phyloP scores from a whole-genome alignment of 495 filamentous ascomycete species.

The Penicillium herquei region DNA sequence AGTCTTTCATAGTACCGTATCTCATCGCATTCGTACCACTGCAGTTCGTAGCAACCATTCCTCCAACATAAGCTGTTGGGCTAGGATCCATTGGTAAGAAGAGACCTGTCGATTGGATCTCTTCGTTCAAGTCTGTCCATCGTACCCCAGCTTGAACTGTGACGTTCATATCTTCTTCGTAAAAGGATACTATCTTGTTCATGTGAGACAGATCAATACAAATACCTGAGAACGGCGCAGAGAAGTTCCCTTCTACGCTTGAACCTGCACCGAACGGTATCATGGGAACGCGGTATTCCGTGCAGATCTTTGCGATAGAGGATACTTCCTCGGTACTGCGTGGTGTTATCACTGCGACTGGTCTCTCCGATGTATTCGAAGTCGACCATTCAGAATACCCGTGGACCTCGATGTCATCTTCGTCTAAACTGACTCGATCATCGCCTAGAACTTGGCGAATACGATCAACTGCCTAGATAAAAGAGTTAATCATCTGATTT shows the following conservation, averaged over 20 bases:
- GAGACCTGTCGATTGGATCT: slow-evolving; percentile 70
- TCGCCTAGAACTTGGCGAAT: slow-evolving; percentile 7
- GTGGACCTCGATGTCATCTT: slow-evolving; percentile 75
- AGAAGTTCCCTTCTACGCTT: slow-evolving; percentile 86
- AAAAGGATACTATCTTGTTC: slow-evolving; percentile 75
- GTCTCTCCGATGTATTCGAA: slow-evolving; percentile 71
- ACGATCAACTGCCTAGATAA: slow-evolving; percentile 7
- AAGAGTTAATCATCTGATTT: not conserved
- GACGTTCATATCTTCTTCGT: slow-evolving; percentile 86
- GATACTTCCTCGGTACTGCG: slow-evolving; percentile 78
- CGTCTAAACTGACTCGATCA: slow-evolving; percentile 45
- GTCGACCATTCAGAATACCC: slow-evolving; percentile 91
- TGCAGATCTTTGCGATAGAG: slow-evolving; percentile 74
- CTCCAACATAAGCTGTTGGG: slow-evolving; percentile 75
- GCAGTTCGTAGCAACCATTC: slow-evolving; percentile 94
- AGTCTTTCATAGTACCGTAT: slow-evolving; percentile 96
- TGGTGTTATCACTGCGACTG: slow-evolving; percentile 77
- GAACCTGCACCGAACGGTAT: slow-evolving; percentile 82
- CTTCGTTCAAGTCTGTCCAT: slow-evolving; percentile 78
- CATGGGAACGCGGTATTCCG: slow-evolving; percentile 81
- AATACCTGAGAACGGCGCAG: slow-evolving; percentile 78
- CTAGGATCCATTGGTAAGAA: slow-evolving; percentile 90
- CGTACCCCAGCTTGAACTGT: slow-evolving; percentile 85
- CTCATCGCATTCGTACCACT: slow-evolving; percentile 89
- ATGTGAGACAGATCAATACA: slow-evolving; percentile 89